A percentile compares a stretch with the other conserved stretches of the same genome.
Conservation (phyloP, 495 filamentous ascomycete species). For the Podospora bellae-mahoneyi region DNA sequence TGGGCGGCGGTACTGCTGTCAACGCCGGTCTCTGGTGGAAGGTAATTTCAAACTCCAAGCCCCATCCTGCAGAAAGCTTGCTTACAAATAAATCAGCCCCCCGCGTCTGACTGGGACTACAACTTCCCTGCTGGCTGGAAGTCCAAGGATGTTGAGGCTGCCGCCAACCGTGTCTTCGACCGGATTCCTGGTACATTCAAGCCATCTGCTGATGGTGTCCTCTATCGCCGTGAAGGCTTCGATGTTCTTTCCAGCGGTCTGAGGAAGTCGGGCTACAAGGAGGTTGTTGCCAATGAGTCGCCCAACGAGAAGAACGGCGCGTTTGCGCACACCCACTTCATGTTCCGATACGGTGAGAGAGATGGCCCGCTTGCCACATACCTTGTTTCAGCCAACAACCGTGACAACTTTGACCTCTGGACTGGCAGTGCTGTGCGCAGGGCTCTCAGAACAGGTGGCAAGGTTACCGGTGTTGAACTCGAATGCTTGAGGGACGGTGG, state of each 20-base stretch:
- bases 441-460: constrained; percentile 57
- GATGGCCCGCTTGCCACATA: constrained; percentile 73
- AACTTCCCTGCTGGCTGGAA: constrained; percentile 77
- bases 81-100: constrained; percentile 24
- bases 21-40: constrained; percentile 62
- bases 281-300: constrained; percentile 57
- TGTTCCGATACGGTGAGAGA: constrained; percentile 63
- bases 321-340: constrained; percentile 65
- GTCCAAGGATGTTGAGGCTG: constrained; percentile 55
- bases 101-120: constrained; percentile 62
- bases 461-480: constrained; percentile 65
- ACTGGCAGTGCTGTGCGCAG: constrained; percentile 62
- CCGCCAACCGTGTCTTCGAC: constrained; percentile 59
- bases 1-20: constrained; percentile 70
- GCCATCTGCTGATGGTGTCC: constrained; percentile 64
- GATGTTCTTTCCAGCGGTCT: constrained; percentile 57
- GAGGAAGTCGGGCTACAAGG: constrained; percentile 55
- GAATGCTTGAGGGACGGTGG: constrained; percentile 54
- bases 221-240: constrained; percentile 65
- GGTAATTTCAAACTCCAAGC: constrained; percentile 21
- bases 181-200: constrained; percentile 66
- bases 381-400: constrained; percentile 57
- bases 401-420: constrained; percentile 63
- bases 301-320: constrained; percentile 63
- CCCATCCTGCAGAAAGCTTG: neutral